phyloP scores from a whole-genome alignment of 2,329 filamentous ascomycete genomes.

The Ophiostoma montium region DNA sequence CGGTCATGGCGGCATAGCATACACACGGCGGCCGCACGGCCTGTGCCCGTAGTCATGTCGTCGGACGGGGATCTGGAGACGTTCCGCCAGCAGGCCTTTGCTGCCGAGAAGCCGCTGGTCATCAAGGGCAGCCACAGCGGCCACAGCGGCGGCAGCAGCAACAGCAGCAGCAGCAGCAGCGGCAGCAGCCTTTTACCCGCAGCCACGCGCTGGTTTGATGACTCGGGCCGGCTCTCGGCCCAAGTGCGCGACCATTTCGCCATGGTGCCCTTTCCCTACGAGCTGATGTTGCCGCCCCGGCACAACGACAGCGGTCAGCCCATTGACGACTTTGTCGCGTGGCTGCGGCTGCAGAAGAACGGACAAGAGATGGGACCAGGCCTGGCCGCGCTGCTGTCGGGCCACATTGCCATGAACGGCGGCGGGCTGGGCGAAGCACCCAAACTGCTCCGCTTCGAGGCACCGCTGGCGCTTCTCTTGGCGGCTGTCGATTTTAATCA shows the following conservation, averaged over 20 bases:
- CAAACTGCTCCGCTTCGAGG: constrained; percentile 41
- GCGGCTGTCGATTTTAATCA: constrained; percentile 37
- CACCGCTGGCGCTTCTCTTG: constrained; percentile 51
- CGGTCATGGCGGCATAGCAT: not conserved
- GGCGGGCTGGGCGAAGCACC: not conserved
- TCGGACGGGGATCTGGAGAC: constrained; percentile 19
- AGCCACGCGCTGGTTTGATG: constrained; percentile 43
- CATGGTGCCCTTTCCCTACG: constrained; percentile 25
- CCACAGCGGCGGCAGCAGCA: too few species aligned
- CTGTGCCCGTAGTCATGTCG: not conserved
- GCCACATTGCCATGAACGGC: constrained; percentile 1
- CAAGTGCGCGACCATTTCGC: constrained; percentile 13
- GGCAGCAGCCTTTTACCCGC: constrained; percentile 31
- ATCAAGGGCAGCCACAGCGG: constrained; percentile 18
- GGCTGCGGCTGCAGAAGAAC: constrained; percentile 9
- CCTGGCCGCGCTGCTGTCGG: constrained; percentile 10
- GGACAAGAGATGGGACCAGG: not conserved
- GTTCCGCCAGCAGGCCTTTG: constrained; percentile 42
- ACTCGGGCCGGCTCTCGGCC: not conserved
- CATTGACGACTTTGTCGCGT: constrained; percentile 5
- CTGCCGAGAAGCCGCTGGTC: constrained; percentile 35
- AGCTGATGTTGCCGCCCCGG: constrained; percentile 18
- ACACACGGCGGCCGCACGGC: not conserved
- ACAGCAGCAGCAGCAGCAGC: too few species aligned
- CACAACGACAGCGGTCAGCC: not conserved